Evolutionary conservation across 495 filamentous ascomycete species (phyloP), one percentile per base, ranked within the genome.

Genomic region (Xylaria grammica): DNA sequence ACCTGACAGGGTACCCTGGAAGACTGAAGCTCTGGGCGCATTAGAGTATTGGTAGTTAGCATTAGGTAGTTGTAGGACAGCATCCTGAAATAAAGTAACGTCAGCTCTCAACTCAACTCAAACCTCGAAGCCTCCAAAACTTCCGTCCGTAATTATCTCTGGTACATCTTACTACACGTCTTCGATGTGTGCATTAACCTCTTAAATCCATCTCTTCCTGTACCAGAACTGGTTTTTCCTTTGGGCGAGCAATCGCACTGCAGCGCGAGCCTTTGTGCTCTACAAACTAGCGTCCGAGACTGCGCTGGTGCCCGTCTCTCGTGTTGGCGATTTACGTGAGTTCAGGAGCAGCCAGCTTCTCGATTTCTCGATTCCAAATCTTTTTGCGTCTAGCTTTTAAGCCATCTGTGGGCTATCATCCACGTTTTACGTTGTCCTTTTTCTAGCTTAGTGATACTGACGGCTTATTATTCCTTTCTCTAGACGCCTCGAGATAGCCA

Each of bases 221-320:
- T 45, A 9, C 27, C 24, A 38, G 20, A 3, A 1, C 13, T 53
- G 29, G 7, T 46, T 26, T 15, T 13, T 27, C 52, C 45, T 3
- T 48, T 32, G 52, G 20, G 20, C 32, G 5, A 24, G 34, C 1
- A 52, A 6, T 51, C 15, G 30, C 1, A 62, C 20, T 44, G 50
- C 17, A 26, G 26, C 27, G 32, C 34, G 63, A 58, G 54, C 54
- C 62, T 32, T 42, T 46, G 62, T 65, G 62, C 62, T 60, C 62
- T 24, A 24, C 44, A 34, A 30, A 11, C 9, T 17, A 20, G 44
- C 26, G 49, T 26, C 32, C 29, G 57, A 61, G 46, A 52, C 46
- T 40, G 49, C 49, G 60, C 60, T 17, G 36, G 27, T 20, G 22
- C 13, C 30, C 45, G 46, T 54, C 36, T 34, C 38, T 19, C 32